Base-by-base conservation (phyloP, 148 eudicot species). In the Arctostaphylos glauca region DNA sequence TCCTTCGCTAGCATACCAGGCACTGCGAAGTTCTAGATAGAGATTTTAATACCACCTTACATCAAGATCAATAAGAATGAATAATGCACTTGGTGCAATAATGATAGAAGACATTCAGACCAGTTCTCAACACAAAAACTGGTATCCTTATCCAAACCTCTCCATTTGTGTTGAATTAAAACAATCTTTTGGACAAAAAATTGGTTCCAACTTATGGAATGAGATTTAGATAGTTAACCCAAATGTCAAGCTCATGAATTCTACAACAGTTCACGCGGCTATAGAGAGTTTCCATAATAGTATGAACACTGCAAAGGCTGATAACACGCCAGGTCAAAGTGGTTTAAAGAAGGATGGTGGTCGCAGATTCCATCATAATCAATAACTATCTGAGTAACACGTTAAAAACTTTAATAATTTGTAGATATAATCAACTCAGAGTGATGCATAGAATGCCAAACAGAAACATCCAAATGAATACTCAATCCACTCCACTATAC, bases 21-120 rank as follows among this genome's bases (percentile, higher is more conserved):
- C 79, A 84, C 77, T 79, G 70, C 55, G 64, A 25, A 54, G 81
- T 23, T 59, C 74, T 16, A 64, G 47, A 81, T 16, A 64, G 47
- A 81, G 52, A 80, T 81, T 23, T 54, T 38, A 43, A 78, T 48
- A 23, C 31, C 50, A 71, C 2, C 14, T 78, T 79, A 19, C 56
- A 0, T 25, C 21, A 62, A 2, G n/a, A 44, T 13, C 23, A 31
- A n/a, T 60, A 5, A 79, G 10, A 48, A 59, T 5, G 55, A 79
- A 64, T 21, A 54, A 79, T 60, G 55, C 25, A 15, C 80, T 66
- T 18, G 59, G 78, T 52, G 18, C 58, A 76, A 23, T 12, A 76
- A 5, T 52, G 58, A 49, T 76, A 21, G 19, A 52, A 10, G 23
- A 76, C 38, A 50, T 52, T 25, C 5, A 13, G 58, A 50, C 19